Percentiles rank a stretch among this genome's conserved stretches.
phyloP scores from a whole-genome alignment of 148 eudicot species.

The Drosera capensis region DNA sequence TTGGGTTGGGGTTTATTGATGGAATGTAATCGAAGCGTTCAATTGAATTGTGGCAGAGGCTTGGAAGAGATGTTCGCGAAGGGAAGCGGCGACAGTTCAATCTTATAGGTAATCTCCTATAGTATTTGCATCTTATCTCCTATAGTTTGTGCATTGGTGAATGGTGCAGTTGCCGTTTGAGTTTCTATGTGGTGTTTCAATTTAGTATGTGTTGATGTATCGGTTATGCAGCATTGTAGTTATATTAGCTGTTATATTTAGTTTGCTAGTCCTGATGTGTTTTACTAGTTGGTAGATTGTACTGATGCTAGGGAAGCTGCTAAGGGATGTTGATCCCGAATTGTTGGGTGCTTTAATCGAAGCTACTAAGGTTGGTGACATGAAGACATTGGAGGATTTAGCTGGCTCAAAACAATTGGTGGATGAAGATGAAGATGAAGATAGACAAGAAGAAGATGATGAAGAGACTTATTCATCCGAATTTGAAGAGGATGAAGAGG shows the following conservation, averaged over 20 bases:
- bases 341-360: constrained; percentile 65
- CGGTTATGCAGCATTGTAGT: no score
- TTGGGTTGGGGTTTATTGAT: background rate
- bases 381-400: constrained; percentile 34
- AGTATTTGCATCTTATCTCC: no score
- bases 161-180: no score
- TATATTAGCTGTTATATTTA: background rate
- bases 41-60: constrained; percentile 40
- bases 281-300: no score
- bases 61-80: constrained; percentile 84
- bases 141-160: no score
- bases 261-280: background rate
- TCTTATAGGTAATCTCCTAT: constrained; percentile 45
- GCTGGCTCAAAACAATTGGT: constrained; percentile 17
- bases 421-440: constrained; percentile 23
- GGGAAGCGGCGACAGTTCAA: constrained; percentile 87
- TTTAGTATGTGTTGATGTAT: no score
- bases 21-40: constrained; percentile 19
- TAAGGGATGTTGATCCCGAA: constrained; percentile 64
- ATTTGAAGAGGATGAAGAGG: constrained; percentile 20
- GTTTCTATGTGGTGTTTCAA: no score
- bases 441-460: constrained; percentile 23
- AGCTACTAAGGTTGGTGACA: constrained; percentile 82
- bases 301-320: constrained; percentile 49
- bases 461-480: constrained; percentile 17